These are phyloP conservation scores for Aphanocladium album DNA, from an alignment of 2,329 filamentous ascomycete genomes.

Conservation along the genomic window DNA sequence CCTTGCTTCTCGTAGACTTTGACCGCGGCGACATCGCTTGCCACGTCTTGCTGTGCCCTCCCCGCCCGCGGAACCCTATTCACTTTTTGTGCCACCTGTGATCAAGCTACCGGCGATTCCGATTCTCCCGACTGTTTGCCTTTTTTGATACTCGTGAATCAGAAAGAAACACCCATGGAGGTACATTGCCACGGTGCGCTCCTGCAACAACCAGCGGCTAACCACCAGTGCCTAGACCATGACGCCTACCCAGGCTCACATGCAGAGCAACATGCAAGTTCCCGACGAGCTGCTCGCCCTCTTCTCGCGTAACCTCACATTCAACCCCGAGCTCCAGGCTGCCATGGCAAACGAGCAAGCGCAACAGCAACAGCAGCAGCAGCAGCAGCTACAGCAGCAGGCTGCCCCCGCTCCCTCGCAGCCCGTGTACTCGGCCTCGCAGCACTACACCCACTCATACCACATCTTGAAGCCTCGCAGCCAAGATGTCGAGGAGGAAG, in stretches of 20 bases:
- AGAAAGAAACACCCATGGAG: slow-evolving; percentile 2
- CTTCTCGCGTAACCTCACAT: slow-evolving; percentile 70
- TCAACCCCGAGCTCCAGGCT: slow-evolving; percentile 41
- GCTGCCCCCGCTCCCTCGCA: slow-evolving; percentile 12
- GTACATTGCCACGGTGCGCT: slow-evolving; percentile 1
- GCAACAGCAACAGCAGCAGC: slow-evolving; percentile 21
- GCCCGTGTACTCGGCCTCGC: slow-evolving; percentile 66
- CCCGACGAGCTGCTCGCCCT: slow-evolving; percentile 80
- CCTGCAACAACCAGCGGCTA: background rate
- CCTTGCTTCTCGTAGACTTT: slow-evolving; percentile 8
- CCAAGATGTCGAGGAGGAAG: slow-evolving; percentile 20
- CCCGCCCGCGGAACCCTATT: background rate
- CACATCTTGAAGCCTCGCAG: slow-evolving; percentile 43
- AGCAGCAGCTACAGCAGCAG: slow-evolving; percentile 23
- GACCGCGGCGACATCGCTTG: background rate
- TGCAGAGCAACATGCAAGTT: slow-evolving; percentile 49
- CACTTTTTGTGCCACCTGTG: background rate
- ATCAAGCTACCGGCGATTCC: background rate
- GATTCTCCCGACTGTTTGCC: background rate
- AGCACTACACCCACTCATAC: slow-evolving; percentile 79
- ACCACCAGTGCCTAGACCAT: slow-evolving; percentile 23
- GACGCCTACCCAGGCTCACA: slow-evolving; percentile 34
- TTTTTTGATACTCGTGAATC: background rate
- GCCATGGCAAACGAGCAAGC: slow-evolving; percentile 23
- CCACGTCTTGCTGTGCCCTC: background rate